Evolutionary conservation across 1,139 yeast genomes (phyloP).

Genomic region (Suhomyces anneliseae): DNA sequence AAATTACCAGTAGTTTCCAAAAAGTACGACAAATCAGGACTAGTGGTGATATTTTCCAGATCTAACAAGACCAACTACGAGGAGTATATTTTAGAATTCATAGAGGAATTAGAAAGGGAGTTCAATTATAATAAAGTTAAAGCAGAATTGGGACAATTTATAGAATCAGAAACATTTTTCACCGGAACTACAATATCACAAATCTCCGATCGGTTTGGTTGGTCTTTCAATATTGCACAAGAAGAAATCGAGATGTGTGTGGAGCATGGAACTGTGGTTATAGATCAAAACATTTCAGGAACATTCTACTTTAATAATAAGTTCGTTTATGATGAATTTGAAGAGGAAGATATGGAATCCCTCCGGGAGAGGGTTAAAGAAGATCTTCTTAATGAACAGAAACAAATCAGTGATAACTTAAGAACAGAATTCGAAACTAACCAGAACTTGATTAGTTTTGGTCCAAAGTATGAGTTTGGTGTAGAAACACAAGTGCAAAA

Average conservation of each 20-base stretch:
- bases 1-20: slow-evolving; percentile 34
- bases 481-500: not conserved
- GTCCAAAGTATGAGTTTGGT: slow-evolving; percentile 21
- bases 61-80: slow-evolving; percentile 22
- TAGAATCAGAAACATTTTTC: slow-evolving; percentile 25
- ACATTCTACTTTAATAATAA: slow-evolving; percentile 43
- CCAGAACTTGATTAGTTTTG: slow-evolving; percentile 20
- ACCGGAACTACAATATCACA: slow-evolving; percentile 41
- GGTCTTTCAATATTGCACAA: slow-evolving; percentile 69
- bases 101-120: slow-evolving; percentile 25
- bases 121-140: slow-evolving; percentile 28
- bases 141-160: slow-evolving; percentile 26
- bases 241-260: slow-evolving; percentile 69
- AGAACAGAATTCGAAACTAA: slow-evolving; percentile 16
- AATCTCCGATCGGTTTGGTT: slow-evolving; percentile 41
- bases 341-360: slow-evolving; percentile 14
- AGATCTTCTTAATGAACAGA: slow-evolving; percentile 23
- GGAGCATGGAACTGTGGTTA: slow-evolving; percentile 54
- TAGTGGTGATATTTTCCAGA: slow-evolving; percentile 33
- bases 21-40: slow-evolving; percentile 36
- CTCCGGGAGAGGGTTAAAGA: slow-evolving; percentile 15
- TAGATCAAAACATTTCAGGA: slow-evolving; percentile 69
- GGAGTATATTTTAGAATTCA: slow-evolving; percentile 25
- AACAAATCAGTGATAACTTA: slow-evolving; percentile 17
- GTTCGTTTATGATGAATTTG: slow-evolving; percentile 17